Base-by-base conservation (phyloP, 1,284 basidiomycete genomes). In the Marasmius sp. region DNA sequence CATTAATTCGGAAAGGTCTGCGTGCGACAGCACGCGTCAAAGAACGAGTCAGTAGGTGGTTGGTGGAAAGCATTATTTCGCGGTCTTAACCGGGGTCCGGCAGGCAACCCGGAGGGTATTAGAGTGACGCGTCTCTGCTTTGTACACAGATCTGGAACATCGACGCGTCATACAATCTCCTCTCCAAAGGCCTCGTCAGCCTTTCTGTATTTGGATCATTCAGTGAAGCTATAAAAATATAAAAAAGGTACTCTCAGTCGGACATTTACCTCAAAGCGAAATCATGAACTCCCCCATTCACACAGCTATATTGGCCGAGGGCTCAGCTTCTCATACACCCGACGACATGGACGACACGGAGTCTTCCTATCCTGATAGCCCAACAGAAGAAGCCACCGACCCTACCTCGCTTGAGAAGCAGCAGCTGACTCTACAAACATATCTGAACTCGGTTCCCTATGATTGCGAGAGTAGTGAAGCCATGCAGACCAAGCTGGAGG, bases 361-460 rank as follows among this genome's bases (percentile, higher is more conserved):
- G 41, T 65, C 65, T 51, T 51, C 52, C 12, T 62, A 60, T 27
- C n/a, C 57, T 20, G 66, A 64, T 36, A 62, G 59, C 39, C 65
- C 61, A 38, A 55, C 51, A 16, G 63, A 60, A 39, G 59, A 61
- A 56, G 38, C 69, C 53, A 53, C 67, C 51, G 74, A 76, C 12
- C 65, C 68, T 55, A 70, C 74, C 12, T 69, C 71, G 22, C 69
- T 72, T 62, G 87, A 87, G 61, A 85, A 81, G 69, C 85, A 89
- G 70, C 79, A 72, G 58, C 81, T 79, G 34, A 77, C 83, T 56
- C 79, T 92, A 47, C 81, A 86, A 65, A 80, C 81, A 37, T 90
- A 91, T 73, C 77, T 90, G 64, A 78, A 83, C 68, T 81, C 86
- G 20, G 70, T 95, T 54, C 95, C 94, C 1, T 97, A 95, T 72